Evolutionary conservation across 768 basidiomycete species (phyloP), one percentile per base, ranked within the genome.

Genomic region (Coprinopsis sp.): DNA sequence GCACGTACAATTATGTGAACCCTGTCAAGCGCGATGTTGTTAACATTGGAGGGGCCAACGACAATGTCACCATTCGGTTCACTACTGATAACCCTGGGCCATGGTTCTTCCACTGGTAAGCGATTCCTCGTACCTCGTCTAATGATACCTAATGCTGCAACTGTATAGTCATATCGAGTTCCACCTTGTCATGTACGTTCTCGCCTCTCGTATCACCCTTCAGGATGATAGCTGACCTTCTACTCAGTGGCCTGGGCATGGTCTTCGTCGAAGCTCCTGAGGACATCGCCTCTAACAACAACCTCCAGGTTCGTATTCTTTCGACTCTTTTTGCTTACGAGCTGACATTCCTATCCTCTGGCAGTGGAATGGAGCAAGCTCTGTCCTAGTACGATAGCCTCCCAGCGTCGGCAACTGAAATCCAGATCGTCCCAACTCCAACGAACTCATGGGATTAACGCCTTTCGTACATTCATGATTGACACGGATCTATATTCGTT

Each of bases 21-120:
- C 85, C 86, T 0, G 69, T 68, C 37, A 52, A 68, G 33, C 66
- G 82, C n/a, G 83, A 86, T 58, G 78, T 79, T 2, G 73, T 82
- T 29, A 66, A 61, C 46, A 71, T 75, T 10, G 68, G 70, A 6
- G 33, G 52, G 24, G 54, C 50, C 18, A 59, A 58, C 1, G 74
- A 74, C 47, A 70, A 70, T 22, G 72, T 76, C 18, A 77, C 77
- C 0, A 66, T 89, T 33, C 76, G 84, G 4, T 87, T 84, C 66
- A 61, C 61, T 21, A 83, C 84, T 1, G 77, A 88, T 56, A 87
- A 87, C 60, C 62, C 83, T 1, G 86, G 84, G 3, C 77, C 78
- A 8, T 83, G 79, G 74, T 65, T 77, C 49, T 57, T 76, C 46
- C 74, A 74, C 36, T 73, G 67, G 67, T 54, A 33, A n/a, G 43